Evolutionary conservation across 1,284 basidiomycete genomes (phyloP), one percentile per base, ranked within the genome.

Genomic region (Coniophora puteana): DNA sequence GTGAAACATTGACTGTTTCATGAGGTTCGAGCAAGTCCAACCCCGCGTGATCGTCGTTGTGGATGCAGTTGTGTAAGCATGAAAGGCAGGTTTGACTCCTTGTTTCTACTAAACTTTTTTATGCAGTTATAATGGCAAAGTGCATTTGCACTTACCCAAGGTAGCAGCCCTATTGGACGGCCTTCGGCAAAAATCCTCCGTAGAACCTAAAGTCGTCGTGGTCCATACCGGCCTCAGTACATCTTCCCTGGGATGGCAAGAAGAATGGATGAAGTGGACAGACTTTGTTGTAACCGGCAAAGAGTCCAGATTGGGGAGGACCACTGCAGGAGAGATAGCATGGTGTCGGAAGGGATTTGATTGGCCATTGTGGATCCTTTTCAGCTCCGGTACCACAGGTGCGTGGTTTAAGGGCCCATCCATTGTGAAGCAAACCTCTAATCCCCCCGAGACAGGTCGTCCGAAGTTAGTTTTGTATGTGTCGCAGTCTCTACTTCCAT

Each of bases 311-410:
- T 63, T 78, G 8, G 80, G 79, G 37, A 65, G 70, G 27, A 64
- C 66, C 23, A 38, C 55, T 23, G 58, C 67, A 33, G 80, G 76
- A 42, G 78, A 78, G 60, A 78, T 81, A 48, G 56, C 68, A 48
- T 83, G 76, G 78, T 52, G 62, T 45, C 71, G 83, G 44, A 68
- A 78, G 27, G 69, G 75, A 25, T 93, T 93, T 63, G 81, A 93
- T 61, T 76, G 82, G 55, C 89, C 90, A 4, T 72, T 93, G 21
- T 93, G 90, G 90, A 89, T 93, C 47, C 72, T 93, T 24, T 93
- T 93, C 66, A 89, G 84, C 43, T 88, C 72, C 41, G 90, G 89
- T 8, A 93, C 90, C 8, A 93, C 90, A 30, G 89, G 89, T 68
- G 51, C 52, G 66, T 41, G 11, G 24, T 35, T 44, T 26, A 5